Evolutionary conservation across 2,329 filamentous ascomycete genomes (phyloP), one percentile per base, ranked within the genome.

Genomic region (Fusarium heterosporum): DNA sequence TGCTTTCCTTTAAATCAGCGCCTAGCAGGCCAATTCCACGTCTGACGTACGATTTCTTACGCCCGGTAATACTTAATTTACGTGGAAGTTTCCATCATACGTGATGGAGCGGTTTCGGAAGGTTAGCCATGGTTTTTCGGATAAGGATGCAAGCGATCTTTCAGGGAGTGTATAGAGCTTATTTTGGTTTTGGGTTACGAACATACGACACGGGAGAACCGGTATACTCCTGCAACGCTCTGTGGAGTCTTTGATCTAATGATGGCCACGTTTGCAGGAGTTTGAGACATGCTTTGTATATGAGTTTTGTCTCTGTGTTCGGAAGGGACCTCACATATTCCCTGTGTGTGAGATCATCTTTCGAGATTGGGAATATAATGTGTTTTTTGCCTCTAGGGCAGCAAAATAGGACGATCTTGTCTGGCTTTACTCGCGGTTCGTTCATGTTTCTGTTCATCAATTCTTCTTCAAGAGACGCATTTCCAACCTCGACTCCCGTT

Each of bases 1-100:
- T 74, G 86, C 85, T 76, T 80, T 85, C 75, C 82, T 88, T 81
- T 88, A 87, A 85, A 83, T 81, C 77, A 75, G 72, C 69, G 69
- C 69, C 72, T 72, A 68, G 74, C 72, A 72, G 74, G 71, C 70
- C 71, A 78, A 72, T 70, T 73, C 71, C 75, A 77, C 75, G 72
- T 76, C 75, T 73, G 74, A 74, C 75, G 77, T 77, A 78, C 76
- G 78, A 77, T 77, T 76, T 78, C 72, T 69, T 77, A 76, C 77
- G 76, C 78, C 74, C 75, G 74, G 75, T 80, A 78, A 79, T 78
- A 76, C 73, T 72, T 61, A 76, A 78, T 78, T 74, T 47, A 47
- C 72, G 75, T 77, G 76, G 75, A 75, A 77, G 71, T 72, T 68
- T 73, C 75, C 70, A 74, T 75, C 75, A 76, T 30, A 42, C 77